Evolutionary conservation across 1,139 yeast species (phyloP).

Genomic region (Pichia sp.): DNA sequence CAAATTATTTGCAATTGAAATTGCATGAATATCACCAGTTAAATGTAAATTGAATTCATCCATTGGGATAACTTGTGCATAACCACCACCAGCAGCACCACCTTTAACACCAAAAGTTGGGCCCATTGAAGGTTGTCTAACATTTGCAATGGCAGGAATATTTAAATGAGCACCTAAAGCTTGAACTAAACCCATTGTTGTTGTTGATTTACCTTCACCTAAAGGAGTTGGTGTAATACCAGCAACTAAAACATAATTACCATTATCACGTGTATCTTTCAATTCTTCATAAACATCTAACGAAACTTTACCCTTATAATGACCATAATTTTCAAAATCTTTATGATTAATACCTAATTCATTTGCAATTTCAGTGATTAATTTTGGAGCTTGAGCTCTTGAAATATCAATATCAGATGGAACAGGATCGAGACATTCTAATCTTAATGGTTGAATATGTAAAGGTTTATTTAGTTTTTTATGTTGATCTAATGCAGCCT

Average conservation of each 20-base stretch:
- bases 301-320: constrained; percentile 67
- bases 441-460: constrained; percentile 27
- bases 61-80: constrained; percentile 82
- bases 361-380: constrained; percentile 53
- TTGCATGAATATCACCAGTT: constrained; percentile 82
- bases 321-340: constrained; percentile 69
- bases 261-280: constrained; percentile 52
- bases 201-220: constrained; percentile 79
- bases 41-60: constrained; percentile 82
- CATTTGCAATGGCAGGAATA: constrained; percentile 67
- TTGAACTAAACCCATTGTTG: constrained; percentile 74
- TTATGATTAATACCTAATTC: constrained; percentile 57
- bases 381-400: constrained; percentile 64
- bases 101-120: constrained; percentile 86
- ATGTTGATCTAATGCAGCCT: constrained; percentile 64
- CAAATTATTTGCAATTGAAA: constrained; percentile 71
- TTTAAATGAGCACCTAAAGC: constrained; percentile 72
- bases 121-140: constrained; percentile 83
- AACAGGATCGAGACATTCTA: constrained; percentile 40
- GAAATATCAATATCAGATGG: constrained; percentile 76
- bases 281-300: constrained; percentile 54
- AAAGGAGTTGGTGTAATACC: constrained; percentile 81
- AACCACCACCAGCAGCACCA: constrained; percentile 89
- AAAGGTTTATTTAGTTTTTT: constrained; percentile 36
- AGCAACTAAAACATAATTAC: constrained; percentile 66